phyloP scores from a whole-genome alignment of 2,329 filamentous ascomycete genomes.

The Lasiodiplodia citricola region DNA sequence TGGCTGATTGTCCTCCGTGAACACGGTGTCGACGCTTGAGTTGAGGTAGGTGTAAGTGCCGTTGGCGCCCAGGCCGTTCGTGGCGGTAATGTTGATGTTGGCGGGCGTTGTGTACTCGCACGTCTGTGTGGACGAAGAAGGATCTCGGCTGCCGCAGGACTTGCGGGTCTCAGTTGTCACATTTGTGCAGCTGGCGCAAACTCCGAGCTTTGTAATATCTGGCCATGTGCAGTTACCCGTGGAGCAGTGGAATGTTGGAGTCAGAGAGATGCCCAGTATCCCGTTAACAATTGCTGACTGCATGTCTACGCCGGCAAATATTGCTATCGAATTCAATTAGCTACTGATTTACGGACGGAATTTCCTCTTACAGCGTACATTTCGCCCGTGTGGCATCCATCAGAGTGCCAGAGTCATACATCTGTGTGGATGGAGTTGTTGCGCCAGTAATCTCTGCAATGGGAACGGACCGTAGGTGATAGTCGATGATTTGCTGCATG shows the following conservation, averaged over 20 bases:
- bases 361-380: background rate
- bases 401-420: background rate
- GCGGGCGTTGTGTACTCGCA: background rate
- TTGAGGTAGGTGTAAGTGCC: background rate
- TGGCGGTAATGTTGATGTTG: background rate
- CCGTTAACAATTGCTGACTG: background rate
- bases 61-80: background rate
- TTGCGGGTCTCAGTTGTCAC: background rate
- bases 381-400: background rate
- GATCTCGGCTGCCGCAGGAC: background rate
- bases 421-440: background rate
- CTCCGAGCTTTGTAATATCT: background rate
- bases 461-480: background rate
- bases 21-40: background rate
- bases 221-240: slow-evolving; percentile 10
- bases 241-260: background rate
- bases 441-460: background rate
- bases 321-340: background rate
- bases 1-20: background rate
- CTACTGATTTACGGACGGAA: background rate
- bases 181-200: slow-evolving; percentile 2
- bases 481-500: slow-evolving; percentile 13
- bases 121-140: slow-evolving; percentile 1
- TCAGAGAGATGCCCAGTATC: background rate
- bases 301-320: background rate